These are phyloP conservation scores for Yarrowia alimentaria DNA, from an alignment of 805 yeast species.

Conservation along the genomic window DNA sequence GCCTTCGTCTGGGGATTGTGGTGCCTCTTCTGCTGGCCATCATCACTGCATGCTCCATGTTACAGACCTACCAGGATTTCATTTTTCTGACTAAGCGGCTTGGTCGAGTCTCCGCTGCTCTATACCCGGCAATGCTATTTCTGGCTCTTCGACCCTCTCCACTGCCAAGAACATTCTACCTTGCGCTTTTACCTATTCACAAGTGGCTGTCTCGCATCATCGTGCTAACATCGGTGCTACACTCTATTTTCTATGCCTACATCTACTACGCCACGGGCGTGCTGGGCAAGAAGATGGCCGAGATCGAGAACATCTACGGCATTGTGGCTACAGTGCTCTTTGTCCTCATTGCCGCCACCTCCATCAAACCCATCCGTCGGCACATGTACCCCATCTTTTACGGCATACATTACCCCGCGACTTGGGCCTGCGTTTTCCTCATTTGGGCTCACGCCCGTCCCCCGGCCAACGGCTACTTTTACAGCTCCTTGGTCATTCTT, in stretches of 20 bases:
- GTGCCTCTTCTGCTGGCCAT: slow-evolving; percentile 3
- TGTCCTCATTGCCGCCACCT: slow-evolving; percentile 59
- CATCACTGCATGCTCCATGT: slow-evolving; percentile 11
- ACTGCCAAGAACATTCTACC: slow-evolving; percentile 70
- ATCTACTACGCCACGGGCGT: slow-evolving; percentile 37
- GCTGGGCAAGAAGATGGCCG: slow-evolving; percentile 51
- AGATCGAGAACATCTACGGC: slow-evolving; percentile 66
- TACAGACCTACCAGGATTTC: slow-evolving; percentile 27
- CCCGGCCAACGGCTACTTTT: slow-evolving; percentile 57
- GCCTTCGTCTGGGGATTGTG: neutral
- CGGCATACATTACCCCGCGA: slow-evolving; percentile 65
- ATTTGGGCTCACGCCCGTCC: slow-evolving; percentile 83
- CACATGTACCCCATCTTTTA: slow-evolving; percentile 63
- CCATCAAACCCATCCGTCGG: slow-evolving; percentile 63
- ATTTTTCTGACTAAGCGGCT: slow-evolving; percentile 49
- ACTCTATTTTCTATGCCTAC: slow-evolving; percentile 58
- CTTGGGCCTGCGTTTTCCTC: slow-evolving; percentile 71
- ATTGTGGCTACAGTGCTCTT: slow-evolving; percentile 66
- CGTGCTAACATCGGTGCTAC: slow-evolving; percentile 62
- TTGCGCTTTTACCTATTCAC: slow-evolving; percentile 73
- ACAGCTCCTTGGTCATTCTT: slow-evolving; percentile 52
- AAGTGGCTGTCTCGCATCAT: slow-evolving; percentile 86
- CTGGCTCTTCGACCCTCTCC: slow-evolving; percentile 83
- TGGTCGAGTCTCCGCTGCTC: slow-evolving; percentile 74
- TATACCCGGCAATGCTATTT: slow-evolving; percentile 72